Percentiles rank a stretch among this genome's conserved stretches.
These are phyloP conservation scores for Inga oerstediana DNA, from an alignment of 306 rosid species.

Conservation along the genomic window DNA sequence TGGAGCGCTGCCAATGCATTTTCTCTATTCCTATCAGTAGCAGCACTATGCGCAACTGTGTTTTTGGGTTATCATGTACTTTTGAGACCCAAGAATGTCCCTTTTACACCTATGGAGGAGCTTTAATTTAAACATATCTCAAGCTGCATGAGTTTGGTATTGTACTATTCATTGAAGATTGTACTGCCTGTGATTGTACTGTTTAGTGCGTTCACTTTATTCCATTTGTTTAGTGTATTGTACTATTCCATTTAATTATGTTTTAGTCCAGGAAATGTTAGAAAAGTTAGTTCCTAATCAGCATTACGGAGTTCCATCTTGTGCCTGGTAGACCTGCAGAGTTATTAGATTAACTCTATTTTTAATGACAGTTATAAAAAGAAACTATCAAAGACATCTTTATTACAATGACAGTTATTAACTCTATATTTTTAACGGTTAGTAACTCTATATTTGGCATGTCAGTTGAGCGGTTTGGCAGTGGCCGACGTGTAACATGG, in stretches of 20 bases:
- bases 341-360: too few species aligned
- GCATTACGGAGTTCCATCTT: constrained; percentile 32
- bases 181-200: constrained; percentile 55
- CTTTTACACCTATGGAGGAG: constrained; percentile 67
- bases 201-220: constrained; percentile 45
- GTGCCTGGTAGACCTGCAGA: constrained; percentile 19
- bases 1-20: constrained; percentile 67
- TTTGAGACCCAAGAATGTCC: constrained; percentile 46
- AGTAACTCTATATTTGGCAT: too few species aligned
- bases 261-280: constrained; percentile 33
- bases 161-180: constrained; percentile 47
- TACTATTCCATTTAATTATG: constrained; percentile 38
- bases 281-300: constrained; percentile 34
- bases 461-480: too few species aligned
- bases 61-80: constrained; percentile 64
- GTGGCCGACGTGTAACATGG: neutral
- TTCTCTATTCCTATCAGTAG: constrained; percentile 78
- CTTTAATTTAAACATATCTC: constrained; percentile 51
- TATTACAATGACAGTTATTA: too few species aligned
- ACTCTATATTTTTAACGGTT: too few species aligned
- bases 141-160: constrained; percentile 35
- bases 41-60: constrained; percentile 81
- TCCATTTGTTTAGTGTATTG: constrained; percentile 27
- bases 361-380: too few species aligned
- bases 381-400: too few species aligned